A percentile compares a stretch with the other conserved stretches of the same genome.
phyloP scores from a whole-genome alignment of 768 basidiomycete species.

The Suillus subalutaceus region DNA sequence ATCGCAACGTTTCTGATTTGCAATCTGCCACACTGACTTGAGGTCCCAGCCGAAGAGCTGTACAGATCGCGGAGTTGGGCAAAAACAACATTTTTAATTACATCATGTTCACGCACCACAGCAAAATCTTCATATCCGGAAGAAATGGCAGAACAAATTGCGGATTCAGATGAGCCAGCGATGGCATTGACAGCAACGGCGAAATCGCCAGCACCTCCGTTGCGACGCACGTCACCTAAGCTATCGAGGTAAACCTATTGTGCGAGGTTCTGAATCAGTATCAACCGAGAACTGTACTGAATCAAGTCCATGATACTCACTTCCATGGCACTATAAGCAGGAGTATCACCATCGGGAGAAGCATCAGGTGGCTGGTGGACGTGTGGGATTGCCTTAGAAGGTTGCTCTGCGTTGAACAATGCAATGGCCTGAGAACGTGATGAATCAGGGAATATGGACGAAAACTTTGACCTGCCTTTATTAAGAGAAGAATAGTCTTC shows the following conservation, averaged over 20 bases:
- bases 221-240: neutral
- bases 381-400: neutral
- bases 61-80: neutral
- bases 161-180: neutral
- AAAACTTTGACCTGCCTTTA: neutral
- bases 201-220: neutral
- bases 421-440: neutral
- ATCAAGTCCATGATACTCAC: neutral
- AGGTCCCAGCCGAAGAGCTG: neutral
- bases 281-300: neutral
- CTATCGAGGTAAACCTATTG: neutral
- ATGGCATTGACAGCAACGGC: neutral
- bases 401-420: neutral
- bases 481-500: neutral
- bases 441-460: neutral
- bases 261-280: neutral
- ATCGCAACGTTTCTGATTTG: neutral
- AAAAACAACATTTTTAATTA: neutral
- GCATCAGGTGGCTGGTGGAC: neutral
- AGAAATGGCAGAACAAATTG: neutral
- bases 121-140: neutral
- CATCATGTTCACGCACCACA: neutral
- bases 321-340: neutral
- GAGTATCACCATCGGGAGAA: neutral
- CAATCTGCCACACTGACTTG: neutral